phyloP scores from a whole-genome alignment of 768 basidiomycete genomes.

The Trametes cingulata region DNA sequence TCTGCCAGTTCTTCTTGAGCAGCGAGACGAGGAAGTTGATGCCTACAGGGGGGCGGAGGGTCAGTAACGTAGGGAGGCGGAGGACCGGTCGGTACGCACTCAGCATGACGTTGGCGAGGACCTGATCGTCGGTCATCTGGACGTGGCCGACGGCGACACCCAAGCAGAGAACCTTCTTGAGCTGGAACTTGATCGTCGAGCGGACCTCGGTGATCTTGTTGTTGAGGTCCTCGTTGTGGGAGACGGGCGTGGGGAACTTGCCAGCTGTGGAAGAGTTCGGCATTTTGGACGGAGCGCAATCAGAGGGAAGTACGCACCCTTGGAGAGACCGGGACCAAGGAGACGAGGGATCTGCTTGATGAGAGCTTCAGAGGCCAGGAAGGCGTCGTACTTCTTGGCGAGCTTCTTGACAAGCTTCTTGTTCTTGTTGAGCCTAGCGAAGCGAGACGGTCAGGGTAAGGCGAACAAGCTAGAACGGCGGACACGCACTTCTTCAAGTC shows the following conservation, averaged over 20 bases:
- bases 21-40: constrained; percentile 99
- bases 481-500: constrained; percentile 91
- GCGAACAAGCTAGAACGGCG: not conserved
- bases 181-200: constrained; percentile 99
- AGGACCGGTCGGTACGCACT: constrained; percentile 47
- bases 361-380: constrained; percentile 94
- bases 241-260: constrained; percentile 98
- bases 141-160: constrained; percentile 98
- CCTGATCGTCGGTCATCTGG: constrained; percentile 97
- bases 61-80: too few species aligned
- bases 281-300: not conserved
- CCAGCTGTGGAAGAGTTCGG: constrained; percentile 59
- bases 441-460: not conserved
- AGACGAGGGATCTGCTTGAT: constrained; percentile 99
- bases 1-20: constrained; percentile 99
- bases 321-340: constrained; percentile 98
- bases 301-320: constrained; percentile 57
- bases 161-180: constrained; percentile 98
- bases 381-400: constrained; percentile 99
- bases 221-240: constrained; percentile 84
- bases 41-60: constrained; percentile 47
- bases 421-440: constrained; percentile 91
- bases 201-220: constrained; percentile 95
- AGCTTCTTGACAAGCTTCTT: constrained; percentile 99
- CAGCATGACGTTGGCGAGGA: constrained; percentile 96